Conservation (phyloP, 2,329 filamentous ascomycete species). For the Fusarium armeniacum region DNA sequence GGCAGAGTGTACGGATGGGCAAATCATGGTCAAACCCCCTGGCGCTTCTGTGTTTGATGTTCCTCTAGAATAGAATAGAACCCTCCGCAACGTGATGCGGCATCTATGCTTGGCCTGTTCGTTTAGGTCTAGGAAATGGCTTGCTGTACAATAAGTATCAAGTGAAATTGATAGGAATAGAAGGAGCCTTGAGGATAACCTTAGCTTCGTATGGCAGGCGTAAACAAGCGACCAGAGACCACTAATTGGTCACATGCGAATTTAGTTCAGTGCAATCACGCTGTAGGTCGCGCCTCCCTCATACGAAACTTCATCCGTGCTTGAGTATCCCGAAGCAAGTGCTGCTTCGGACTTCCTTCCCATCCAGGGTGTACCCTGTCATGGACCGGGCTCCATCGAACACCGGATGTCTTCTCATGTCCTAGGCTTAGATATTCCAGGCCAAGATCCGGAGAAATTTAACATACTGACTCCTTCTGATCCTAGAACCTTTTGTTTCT, state of each 20-base stretch:
- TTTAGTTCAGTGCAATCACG: not conserved
- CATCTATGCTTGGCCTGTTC: constrained; percentile 13
- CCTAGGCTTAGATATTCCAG: constrained; percentile 7
- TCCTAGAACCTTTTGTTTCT: constrained; percentile 30
- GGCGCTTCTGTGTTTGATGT: constrained; percentile 12
- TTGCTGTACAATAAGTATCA: constrained; percentile 1
- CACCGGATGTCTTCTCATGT: constrained; percentile 1
- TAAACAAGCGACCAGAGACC: constrained; percentile 6
- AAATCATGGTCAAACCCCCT: constrained; percentile 23
- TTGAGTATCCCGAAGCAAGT: constrained; percentile 37
- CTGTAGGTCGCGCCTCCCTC: constrained; percentile 16
- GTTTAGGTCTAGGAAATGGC: constrained; percentile 15
- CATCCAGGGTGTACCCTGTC: constrained; percentile 40
- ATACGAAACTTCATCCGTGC: constrained; percentile 32
- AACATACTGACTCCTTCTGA: constrained; percentile 9
- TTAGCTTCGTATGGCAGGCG: not conserved
- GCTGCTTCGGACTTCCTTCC: constrained; percentile 44
- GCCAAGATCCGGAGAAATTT: constrained; percentile 24
- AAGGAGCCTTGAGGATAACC: constrained; percentile 20
- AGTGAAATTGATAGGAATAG: constrained; percentile 7
- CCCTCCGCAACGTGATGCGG: constrained; percentile 9
- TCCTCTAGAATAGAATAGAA: constrained; percentile 3
- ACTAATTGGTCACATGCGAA: not conserved
- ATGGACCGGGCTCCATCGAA: constrained; percentile 29
- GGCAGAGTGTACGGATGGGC: constrained; percentile 1